Evolutionary conservation across 768 basidiomycete species (phyloP).

Genomic region (Austroboletus eburneus): DNA sequence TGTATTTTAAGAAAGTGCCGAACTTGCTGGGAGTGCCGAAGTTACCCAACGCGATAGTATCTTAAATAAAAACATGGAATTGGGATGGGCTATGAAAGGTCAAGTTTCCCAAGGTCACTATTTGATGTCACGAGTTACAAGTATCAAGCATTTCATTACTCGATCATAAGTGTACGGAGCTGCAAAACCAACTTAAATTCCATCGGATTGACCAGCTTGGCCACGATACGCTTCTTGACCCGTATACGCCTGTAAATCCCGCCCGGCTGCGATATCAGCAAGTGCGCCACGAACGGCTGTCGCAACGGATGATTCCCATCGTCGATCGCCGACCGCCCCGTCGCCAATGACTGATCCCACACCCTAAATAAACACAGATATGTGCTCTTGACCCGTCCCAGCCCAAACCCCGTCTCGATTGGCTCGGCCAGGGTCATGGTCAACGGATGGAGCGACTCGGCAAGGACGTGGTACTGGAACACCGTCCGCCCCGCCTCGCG

Average conservation of each 20-base stretch:
- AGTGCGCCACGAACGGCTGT: constrained; percentile 18
- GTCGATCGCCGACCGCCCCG: constrained; percentile 1
- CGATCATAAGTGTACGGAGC: constrained; percentile 18
- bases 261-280: constrained; percentile 13
- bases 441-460: constrained; percentile 15
- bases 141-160: no score
- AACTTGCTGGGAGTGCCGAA: no score
- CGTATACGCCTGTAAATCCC: constrained; percentile 16
- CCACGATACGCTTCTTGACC: constrained; percentile 20
- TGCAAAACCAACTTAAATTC: constrained; percentile 14
- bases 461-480: constrained; percentile 16
- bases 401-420: constrained; percentile 16
- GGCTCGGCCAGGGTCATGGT: constrained; percentile 20
- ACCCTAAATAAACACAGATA: constrained; percentile 17
- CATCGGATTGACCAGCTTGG: constrained; percentile 13
- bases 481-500: neutral
- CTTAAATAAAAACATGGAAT: no score
- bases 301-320: constrained; percentile 16
- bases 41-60: no score
- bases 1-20: no score
- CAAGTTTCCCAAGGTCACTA: no score
- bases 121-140: no score
- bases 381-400: constrained; percentile 11
- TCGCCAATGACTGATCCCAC: constrained; percentile 19
- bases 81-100: no score